Percentiles rank a stretch among this genome's conserved stretches.
These are phyloP conservation scores for Podosphaera xanthii DNA, from an alignment of 2,329 filamentous ascomycete genomes.

Conservation along the genomic window DNA sequence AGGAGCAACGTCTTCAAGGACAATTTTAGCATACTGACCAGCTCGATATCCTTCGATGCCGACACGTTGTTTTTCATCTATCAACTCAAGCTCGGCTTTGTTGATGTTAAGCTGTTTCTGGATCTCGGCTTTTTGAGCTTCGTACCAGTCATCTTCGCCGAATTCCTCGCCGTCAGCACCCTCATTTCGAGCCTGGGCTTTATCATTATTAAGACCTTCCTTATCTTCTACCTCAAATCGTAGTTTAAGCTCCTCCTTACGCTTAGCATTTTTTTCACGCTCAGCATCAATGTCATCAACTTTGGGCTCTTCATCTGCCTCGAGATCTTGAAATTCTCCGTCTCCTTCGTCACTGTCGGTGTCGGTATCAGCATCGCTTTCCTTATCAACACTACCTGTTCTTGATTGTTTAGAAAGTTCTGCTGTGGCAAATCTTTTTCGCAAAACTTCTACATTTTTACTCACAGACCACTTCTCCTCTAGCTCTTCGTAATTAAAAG, in stretches of 20 bases:
- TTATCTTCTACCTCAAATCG: conserved; percentile 94
- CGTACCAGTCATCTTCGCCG: conserved; percentile 97
- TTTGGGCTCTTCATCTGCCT: conserved; percentile 44
- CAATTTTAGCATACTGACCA: conserved; percentile 79
- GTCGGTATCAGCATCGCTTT: conserved; percentile 21
- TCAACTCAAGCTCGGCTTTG: conserved; percentile 67
- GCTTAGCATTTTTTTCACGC: conserved; percentile 68
- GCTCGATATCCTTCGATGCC: conserved; percentile 79
- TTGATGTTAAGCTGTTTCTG: conserved; percentile 97
- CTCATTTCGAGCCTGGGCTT: conserved; percentile 50
- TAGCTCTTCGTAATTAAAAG: conserved; percentile 58
- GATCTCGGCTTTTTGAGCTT: conserved; percentile 79
- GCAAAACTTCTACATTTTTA: conserved; percentile 52
- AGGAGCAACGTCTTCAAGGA: conserved; percentile 69
- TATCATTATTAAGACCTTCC: conserved; percentile 87
- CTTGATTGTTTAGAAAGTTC: conserved; percentile 32
- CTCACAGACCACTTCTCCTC: conserved; percentile 68
- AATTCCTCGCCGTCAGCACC: conserved; percentile 54
- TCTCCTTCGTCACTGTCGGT: conserved; percentile 48
- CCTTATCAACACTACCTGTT: conserved; percentile 25
- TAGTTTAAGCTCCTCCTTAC: conserved; percentile 84
- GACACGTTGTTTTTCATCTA: conserved; percentile 64
- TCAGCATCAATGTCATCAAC: conserved; percentile 49
- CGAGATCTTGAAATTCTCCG: conserved; percentile 67
- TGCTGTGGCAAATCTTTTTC: conserved; percentile 51